Evolutionary conservation across 2,329 filamentous ascomycete species (phyloP).

Genomic region (Pestalotiopsis sp.): DNA sequence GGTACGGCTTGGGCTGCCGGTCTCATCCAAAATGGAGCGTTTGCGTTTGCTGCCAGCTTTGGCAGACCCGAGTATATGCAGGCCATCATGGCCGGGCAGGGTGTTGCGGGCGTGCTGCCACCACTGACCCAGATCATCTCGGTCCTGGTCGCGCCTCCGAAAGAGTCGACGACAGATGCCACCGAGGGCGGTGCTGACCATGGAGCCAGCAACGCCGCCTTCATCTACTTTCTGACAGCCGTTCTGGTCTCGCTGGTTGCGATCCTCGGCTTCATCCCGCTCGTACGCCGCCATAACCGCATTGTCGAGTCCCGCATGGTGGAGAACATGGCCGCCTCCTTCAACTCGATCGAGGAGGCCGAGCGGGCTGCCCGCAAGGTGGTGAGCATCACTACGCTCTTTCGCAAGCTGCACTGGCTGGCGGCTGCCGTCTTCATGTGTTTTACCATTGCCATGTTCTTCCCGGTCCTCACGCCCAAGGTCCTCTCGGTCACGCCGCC

Average conservation of each 20-base stretch:
- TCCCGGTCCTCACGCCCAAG: constrained; percentile 84
- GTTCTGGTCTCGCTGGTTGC: constrained; percentile 71
- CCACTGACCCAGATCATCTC: constrained; percentile 79
- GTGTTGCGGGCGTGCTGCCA: constrained; percentile 85
- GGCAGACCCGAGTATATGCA: constrained; percentile 88
- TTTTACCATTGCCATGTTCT: constrained; percentile 88
- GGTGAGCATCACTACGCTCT: constrained; percentile 61
- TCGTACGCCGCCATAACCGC: constrained; percentile 62
- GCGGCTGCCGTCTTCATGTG: constrained; percentile 76
- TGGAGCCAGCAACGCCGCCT: constrained; percentile 66
- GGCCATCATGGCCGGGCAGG: constrained; percentile 94
- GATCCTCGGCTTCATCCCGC: constrained; percentile 71
- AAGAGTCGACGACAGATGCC: constrained; percentile 34
- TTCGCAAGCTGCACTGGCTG: constrained; percentile 77
- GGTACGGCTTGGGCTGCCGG: constrained; percentile 78
- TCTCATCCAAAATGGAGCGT: constrained; percentile 89
- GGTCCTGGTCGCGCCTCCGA: constrained; percentile 62
- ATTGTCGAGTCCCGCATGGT: constrained; percentile 51
- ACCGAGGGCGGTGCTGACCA: constrained; percentile 20
- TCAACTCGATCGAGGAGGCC: constrained; percentile 51
- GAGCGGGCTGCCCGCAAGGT: constrained; percentile 51
- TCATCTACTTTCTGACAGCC: constrained; percentile 89
- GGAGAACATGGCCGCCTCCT: constrained; percentile 49
- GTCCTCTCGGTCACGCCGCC: constrained; percentile 48
- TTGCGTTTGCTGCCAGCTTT: constrained; percentile 87